A percentile compares a stretch with the other conserved stretches of the same genome.
Evolutionary conservation across 305 asterid species (phyloP).

Genomic region (Ruellia speciosa): DNA sequence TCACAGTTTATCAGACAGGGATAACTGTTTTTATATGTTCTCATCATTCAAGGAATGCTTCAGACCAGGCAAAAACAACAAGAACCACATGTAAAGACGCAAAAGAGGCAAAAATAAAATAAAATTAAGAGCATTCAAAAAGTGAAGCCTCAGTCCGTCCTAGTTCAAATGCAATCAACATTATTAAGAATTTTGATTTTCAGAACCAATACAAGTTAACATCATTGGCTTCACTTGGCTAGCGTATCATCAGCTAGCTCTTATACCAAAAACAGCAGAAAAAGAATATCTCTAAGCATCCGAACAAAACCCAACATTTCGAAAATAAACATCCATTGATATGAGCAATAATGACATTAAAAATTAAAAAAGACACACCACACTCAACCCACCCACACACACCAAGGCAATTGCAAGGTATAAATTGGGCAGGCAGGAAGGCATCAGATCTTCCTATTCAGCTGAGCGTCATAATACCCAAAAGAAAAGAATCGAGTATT

Average conservation of each 20-base stretch:
- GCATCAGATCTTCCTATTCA: conserved; percentile 96
- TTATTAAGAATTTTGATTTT: conserved; percentile 11
- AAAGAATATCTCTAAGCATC: neutral
- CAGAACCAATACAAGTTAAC: conserved; percentile 28
- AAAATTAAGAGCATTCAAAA: neutral
- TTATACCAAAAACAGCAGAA: neutral
- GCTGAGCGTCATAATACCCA: conserved; percentile 50
- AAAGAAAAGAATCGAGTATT: conserved; percentile 28
- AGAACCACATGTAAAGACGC: neutral
- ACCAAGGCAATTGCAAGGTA: neutral
- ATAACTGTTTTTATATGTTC: conserved; percentile 37
- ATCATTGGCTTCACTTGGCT: conserved; percentile 35
- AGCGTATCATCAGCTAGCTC: too few species aligned
- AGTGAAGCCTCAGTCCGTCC: conserved; percentile 66
- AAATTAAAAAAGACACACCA: neutral
- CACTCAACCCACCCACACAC: too few species aligned
- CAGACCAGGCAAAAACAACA: neutral
- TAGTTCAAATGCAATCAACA: conserved; percentile 40
- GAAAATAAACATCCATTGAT: too few species aligned
- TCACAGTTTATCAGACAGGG: conserved; percentile 47
- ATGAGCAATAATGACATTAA: too few species aligned
- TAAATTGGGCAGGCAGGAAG: neutral
- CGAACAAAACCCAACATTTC: neutral
- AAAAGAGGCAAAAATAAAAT: neutral
- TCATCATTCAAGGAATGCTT: conserved; percentile 32